Evolutionary conservation across 805 yeast genomes (phyloP).

Genomic region (Yarrowia porcina): DNA sequence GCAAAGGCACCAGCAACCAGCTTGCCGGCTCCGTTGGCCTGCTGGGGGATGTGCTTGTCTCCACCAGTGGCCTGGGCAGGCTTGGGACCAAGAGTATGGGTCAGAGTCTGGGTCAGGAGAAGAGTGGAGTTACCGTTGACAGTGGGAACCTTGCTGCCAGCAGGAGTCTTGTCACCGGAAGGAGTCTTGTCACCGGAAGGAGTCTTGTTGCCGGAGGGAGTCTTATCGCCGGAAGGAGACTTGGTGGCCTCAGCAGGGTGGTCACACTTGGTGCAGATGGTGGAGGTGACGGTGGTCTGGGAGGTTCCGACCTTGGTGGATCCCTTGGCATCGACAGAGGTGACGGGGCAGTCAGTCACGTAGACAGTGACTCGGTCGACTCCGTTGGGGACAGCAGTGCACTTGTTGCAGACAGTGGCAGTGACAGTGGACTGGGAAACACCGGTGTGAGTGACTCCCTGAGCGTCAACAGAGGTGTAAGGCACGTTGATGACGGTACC

Average conservation of each 20-base stretch:
- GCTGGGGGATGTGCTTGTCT: neutral
- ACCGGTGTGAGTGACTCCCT: neutral
- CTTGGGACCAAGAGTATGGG: neutral
- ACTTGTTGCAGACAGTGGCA: neutral
- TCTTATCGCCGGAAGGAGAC: neutral
- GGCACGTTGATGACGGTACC: neutral
- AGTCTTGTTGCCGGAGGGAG: neutral
- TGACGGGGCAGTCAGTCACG: slow-evolving; percentile 3
- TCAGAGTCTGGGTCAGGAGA: neutral
- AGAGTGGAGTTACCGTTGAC: neutral
- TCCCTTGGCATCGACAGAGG: neutral
- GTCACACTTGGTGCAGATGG: slow-evolving; percentile 1
- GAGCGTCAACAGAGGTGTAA: neutral
- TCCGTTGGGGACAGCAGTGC: neutral
- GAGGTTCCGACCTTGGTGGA: neutral
- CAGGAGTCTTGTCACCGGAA: neutral
- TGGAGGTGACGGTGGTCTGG: slow-evolving; percentile 4
- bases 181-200: neutral
- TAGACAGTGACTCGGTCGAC: neutral
- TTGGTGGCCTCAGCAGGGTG: neutral
- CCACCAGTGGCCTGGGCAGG: neutral
- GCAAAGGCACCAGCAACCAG: neutral
- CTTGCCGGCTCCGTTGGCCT: neutral
- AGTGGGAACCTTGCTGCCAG: neutral
- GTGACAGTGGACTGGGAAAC: neutral